Evolutionary conservation across 176 grass and related monocot species (phyloP).

Genomic region (Ensete glaucum): DNA sequence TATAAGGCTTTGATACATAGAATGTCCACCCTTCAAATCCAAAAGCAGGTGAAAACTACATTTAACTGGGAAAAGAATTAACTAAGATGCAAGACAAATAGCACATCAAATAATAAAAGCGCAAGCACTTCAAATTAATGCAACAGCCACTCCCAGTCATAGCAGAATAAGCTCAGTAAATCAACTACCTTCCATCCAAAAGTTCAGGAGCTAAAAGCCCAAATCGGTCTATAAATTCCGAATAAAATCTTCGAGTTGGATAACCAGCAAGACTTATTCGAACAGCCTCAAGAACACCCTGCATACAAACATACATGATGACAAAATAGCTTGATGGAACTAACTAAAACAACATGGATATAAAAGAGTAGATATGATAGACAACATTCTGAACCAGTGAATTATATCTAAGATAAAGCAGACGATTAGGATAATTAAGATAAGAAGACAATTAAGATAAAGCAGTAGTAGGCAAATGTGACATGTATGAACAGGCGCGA

Average conservation of each 20-base stretch:
- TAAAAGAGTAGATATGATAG: background rate
- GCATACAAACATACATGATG: conserved; percentile 10
- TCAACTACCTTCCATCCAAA: conserved; percentile 58
- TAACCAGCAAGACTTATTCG: conserved; percentile 99
- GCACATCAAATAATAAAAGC: too few species aligned
- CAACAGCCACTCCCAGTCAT: background rate
- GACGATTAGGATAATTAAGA: too few species aligned
- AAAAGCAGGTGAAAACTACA: too few species aligned
- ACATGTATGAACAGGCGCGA: too few species aligned
- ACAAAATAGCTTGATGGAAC: background rate
- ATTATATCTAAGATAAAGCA: background rate
- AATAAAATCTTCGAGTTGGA: conserved; percentile 89
- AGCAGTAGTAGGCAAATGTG: too few species aligned
- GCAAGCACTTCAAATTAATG: background rate
- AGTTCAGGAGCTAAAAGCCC: conserved; percentile 69
- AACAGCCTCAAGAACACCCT: conserved; percentile 99
- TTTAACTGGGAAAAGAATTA: too few species aligned
- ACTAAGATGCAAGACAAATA: too few species aligned
- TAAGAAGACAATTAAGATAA: background rate
- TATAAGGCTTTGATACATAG: too few species aligned
- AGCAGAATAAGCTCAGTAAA: background rate
- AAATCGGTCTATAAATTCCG: conserved; percentile 96
- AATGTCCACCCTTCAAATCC: too few species aligned
- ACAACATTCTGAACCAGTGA: too few species aligned
- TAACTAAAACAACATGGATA: background rate